A percentile compares a stretch with the other conserved stretches of the same genome.
These are phyloP conservation scores for Pachysandra terminalis DNA, from an alignment of 164 flowering plant genomes.

Conservation along the genomic window DNA sequence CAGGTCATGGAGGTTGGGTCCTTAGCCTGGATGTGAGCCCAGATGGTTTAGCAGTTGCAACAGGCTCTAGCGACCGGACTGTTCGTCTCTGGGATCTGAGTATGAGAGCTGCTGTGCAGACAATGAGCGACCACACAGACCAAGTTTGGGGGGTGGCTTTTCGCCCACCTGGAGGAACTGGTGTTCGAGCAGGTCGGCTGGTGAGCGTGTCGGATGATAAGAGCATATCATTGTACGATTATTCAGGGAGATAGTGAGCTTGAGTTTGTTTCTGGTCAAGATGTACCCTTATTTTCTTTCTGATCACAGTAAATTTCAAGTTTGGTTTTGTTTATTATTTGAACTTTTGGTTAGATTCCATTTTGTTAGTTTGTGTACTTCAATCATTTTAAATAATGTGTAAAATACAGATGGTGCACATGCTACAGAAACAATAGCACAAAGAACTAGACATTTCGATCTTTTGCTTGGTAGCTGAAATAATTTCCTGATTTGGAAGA, in stretches of 20 bases:
- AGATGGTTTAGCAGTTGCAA: constrained; percentile 87
- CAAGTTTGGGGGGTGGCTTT: constrained; percentile 97
- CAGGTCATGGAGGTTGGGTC: constrained; percentile 96
- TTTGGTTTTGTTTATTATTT: too few relatives aligned
- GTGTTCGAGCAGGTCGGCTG: constrained; percentile 69
- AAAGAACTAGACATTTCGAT: too few relatives aligned
- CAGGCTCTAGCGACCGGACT: constrained; percentile 90
- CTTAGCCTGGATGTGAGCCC: constrained; percentile 89
- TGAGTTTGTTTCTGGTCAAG: neutral
- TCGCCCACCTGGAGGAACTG: constrained; percentile 64
- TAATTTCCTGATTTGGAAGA: too few relatives aligned
- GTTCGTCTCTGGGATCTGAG: constrained; percentile 90
- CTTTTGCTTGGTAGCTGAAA: too few relatives aligned
- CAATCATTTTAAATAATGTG: too few relatives aligned
- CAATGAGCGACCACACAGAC: constrained; percentile 81
- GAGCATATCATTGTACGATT: constrained; percentile 80
- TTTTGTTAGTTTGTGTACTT: too few relatives aligned
- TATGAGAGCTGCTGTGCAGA: constrained; percentile 90
- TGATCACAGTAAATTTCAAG: too few relatives aligned
- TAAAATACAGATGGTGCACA: too few relatives aligned
- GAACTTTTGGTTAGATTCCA: too few relatives aligned
- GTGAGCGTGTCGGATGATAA: constrained; percentile 97
- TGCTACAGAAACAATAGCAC: too few relatives aligned
- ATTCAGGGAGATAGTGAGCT: constrained; percentile 36
- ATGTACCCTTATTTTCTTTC: too few relatives aligned